A percentile compares a stretch with the other conserved stretches of the same genome.
Conservation (phyloP, 371 early-diverging fungal genomes). For the Polyrhizophydium stewartii region DNA sequence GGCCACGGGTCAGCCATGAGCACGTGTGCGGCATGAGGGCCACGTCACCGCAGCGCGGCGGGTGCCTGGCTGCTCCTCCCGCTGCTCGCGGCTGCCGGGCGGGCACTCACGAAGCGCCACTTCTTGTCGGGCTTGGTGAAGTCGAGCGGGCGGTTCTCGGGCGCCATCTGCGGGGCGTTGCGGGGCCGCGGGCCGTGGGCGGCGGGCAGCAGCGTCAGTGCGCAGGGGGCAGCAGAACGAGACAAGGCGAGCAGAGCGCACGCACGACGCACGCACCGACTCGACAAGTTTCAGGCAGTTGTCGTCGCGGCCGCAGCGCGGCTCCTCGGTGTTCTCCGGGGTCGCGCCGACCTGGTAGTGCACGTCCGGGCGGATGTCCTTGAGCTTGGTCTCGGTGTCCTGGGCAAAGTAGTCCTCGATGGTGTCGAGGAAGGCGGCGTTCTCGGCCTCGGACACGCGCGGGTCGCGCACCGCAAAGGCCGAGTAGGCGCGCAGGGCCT, state of each 20-base stretch:
- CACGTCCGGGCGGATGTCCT: conserved; percentile 58
- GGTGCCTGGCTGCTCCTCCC: too few relatives aligned
- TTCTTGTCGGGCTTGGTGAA: conserved; percentile 60
- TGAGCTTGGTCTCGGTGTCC: conserved; percentile 47
- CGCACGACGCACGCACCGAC: too few relatives aligned
- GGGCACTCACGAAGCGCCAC: conserved; percentile 54
- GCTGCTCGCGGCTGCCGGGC: too few relatives aligned
- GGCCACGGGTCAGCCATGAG: too few relatives aligned
- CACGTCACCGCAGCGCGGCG: too few relatives aligned
- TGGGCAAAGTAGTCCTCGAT: conserved; percentile 67
- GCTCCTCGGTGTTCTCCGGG: conserved; percentile 61
- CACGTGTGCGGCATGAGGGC: too few relatives aligned
- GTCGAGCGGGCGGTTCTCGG: conserved; percentile 31
- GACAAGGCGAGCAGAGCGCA: too few relatives aligned
- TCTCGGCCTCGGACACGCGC: conserved; percentile 52
- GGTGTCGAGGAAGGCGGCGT: conserved; percentile 56
- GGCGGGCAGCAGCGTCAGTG: too few relatives aligned
- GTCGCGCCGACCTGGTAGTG: conserved; percentile 59
- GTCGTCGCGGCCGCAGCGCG: conserved; percentile 57
- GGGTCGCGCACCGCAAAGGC: conserved; percentile 62
- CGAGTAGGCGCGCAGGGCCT: conserved; percentile 58
- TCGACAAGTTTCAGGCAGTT: conserved; percentile 51
- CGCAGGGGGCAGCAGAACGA: too few relatives aligned
- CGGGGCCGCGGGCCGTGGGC: too few relatives aligned
- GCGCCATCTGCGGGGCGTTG: conserved; percentile 17